Percentiles rank a stretch among this genome's conserved stretches.
These are phyloP conservation scores for Gossypium stocksii DNA, from an alignment of 345 rosid genomes.

Conservation along the genomic window DNA sequence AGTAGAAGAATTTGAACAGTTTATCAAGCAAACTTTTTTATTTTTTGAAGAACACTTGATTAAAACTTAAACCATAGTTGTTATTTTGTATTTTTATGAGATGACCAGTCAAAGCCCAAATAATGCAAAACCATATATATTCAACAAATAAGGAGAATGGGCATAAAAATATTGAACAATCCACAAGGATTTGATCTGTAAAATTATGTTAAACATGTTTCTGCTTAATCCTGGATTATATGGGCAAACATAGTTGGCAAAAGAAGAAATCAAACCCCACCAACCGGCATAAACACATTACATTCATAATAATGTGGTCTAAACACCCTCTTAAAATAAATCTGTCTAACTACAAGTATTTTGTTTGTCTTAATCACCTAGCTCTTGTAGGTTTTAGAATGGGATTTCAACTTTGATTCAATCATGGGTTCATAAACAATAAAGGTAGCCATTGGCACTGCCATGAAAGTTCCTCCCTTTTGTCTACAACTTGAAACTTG, in stretches of 20 bases:
- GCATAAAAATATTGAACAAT: neutral
- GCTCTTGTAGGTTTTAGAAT: neutral
- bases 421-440: no score
- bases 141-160: slow-evolving; percentile 1
- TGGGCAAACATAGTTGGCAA: slow-evolving; percentile 27
- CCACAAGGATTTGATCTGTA: slow-evolving; percentile 12
- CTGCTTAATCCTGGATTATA: slow-evolving; percentile 3
- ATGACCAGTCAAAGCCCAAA: neutral
- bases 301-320: neutral
- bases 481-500: neutral
- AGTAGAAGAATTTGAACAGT: no score
- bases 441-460: slow-evolving; percentile 17
- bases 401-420: neutral
- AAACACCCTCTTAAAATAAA: neutral
- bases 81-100: neutral
- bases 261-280: slow-evolving; percentile 16
- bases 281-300: slow-evolving; percentile 30
- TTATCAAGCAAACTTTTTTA: no score
- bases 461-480: slow-evolving; percentile 28
- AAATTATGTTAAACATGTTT: slow-evolving; percentile 8
- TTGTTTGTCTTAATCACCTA: neutral
- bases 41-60: neutral
- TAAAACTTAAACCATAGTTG: neutral
- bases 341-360: slow-evolving; percentile 9
- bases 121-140: neutral